These are phyloP conservation scores for Talaromyces adpressus DNA, from an alignment of 495 filamentous ascomycete genomes.

Conservation along the genomic window DNA sequence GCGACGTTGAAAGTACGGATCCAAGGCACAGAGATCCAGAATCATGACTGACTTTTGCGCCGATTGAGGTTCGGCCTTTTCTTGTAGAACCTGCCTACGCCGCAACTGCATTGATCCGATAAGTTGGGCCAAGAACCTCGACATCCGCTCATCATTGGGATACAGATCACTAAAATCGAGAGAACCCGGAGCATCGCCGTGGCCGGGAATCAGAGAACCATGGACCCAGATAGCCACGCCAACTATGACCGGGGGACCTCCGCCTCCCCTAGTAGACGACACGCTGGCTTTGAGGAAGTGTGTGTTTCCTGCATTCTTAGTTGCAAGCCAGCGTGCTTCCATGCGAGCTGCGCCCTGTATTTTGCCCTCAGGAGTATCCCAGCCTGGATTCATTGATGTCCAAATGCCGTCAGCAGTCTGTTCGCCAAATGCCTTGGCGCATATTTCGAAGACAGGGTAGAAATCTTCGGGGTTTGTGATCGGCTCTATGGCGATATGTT, in stretches of 20 bases:
- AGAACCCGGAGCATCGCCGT: neutral
- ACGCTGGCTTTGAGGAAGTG: neutral
- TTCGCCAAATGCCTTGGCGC: neutral
- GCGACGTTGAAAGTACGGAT: neutral
- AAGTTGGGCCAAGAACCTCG: neutral
- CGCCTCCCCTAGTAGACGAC: neutral
- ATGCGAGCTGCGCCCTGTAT: neutral
- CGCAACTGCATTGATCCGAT: neutral
- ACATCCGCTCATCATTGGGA: neutral
- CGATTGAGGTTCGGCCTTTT: neutral
- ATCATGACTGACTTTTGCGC: neutral
- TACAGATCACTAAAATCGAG: neutral
- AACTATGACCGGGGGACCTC: neutral
- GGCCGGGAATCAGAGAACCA: neutral
- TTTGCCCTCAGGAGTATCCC: neutral
- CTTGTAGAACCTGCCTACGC: neutral
- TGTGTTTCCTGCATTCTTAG: neutral
- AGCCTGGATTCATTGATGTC: neutral
- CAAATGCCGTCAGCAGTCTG: neutral
- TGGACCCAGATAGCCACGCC: neutral
- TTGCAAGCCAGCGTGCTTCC: neutral
- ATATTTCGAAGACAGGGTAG: neutral
- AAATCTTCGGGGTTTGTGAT: neutral
- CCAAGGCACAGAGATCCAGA: neutral
- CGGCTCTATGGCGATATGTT: neutral